Evolutionary conservation across 192 early-diverging fungal genomes (phyloP).

Genomic region (Backusella luteola): DNA sequence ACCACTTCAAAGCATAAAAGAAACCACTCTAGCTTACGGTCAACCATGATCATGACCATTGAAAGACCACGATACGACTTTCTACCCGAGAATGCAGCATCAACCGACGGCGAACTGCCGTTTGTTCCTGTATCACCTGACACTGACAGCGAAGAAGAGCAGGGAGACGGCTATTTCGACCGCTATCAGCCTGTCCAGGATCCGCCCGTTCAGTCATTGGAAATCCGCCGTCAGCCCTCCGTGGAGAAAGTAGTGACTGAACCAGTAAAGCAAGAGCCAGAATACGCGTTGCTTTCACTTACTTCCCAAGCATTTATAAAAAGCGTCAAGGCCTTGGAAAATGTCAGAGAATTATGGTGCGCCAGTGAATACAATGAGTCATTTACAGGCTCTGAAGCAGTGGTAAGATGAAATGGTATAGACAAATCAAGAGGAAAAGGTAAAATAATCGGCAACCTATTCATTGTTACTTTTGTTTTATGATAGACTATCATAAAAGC

Average conservation of each 20-base stretch:
- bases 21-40: background rate
- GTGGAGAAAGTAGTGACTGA: background rate
- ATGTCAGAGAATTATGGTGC: constrained; percentile 22
- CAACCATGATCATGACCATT: constrained; percentile 9
- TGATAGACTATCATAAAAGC: constrained; percentile 14
- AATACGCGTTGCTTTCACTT: constrained; percentile 22
- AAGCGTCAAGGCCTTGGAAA: constrained; percentile 8
- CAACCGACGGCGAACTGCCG: background rate
- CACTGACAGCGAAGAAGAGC: background rate
- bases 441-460: background rate
- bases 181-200: background rate
- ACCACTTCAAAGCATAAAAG: background rate
- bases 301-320: constrained; percentile 11
- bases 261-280: background rate
- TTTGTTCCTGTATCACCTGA: constrained; percentile 16
- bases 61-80: constrained; percentile 3
- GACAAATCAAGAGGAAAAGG: background rate
- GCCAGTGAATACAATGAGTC: constrained; percentile 25
- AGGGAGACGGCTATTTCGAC: background rate
- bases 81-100: background rate
- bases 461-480: background rate
- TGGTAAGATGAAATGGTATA: constrained; percentile 4
- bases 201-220: background rate
- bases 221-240: background rate
- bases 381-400: constrained; percentile 34